Conservation (phyloP, 169 alveolate species). For the Plasmodium ovale region DNA sequence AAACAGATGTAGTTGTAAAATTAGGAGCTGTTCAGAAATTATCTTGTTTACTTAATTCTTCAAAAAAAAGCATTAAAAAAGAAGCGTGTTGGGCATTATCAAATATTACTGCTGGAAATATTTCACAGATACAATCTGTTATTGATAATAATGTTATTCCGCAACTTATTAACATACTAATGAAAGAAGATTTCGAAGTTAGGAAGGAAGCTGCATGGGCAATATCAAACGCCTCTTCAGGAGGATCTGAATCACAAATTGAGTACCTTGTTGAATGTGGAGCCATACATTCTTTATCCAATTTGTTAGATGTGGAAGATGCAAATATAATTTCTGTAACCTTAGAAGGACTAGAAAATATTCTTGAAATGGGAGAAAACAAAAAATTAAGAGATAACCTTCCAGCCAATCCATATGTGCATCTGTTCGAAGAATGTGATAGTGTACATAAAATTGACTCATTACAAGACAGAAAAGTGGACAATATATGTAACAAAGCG, state of each 20-base stretch:
- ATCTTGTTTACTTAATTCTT: slow-evolving; percentile 88
- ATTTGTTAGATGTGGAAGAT: slow-evolving; percentile 90
- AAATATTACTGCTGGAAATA: slow-evolving; percentile 96
- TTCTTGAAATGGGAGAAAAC: slow-evolving; percentile 92
- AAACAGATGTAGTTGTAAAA: slow-evolving; percentile 94
- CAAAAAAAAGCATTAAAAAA: slow-evolving; percentile 93
- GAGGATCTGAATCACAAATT: slow-evolving; percentile 91
- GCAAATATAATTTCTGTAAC: slow-evolving; percentile 94
- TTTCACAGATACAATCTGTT: slow-evolving; percentile 93
- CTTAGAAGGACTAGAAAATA: slow-evolving; percentile 93
- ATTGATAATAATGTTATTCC: slow-evolving; percentile 89
- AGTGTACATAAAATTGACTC: slow-evolving; percentile 83
- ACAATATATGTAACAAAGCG: slow-evolving; percentile 82
- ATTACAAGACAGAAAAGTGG: slow-evolving; percentile 84
- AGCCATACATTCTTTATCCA: slow-evolving; percentile 92
- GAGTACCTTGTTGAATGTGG: slow-evolving; percentile 93
- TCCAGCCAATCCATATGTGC: slow-evolving; percentile 90
- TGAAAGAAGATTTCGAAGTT: slow-evolving; percentile 94
- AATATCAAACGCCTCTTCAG: slow-evolving; percentile 96
- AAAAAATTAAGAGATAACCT: slow-evolving; percentile 83
- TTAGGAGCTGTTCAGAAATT: slow-evolving; percentile 93
- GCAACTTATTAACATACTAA: slow-evolving; percentile 88
- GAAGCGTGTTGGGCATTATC: slow-evolving; percentile 98
- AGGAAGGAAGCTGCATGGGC: slow-evolving; percentile 99
- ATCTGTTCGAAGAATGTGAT: slow-evolving; percentile 88